These are phyloP conservation scores for Parietichytrium sp. DNA, from an alignment of 108 stramenopile genomes.

Conservation along the genomic window DNA sequence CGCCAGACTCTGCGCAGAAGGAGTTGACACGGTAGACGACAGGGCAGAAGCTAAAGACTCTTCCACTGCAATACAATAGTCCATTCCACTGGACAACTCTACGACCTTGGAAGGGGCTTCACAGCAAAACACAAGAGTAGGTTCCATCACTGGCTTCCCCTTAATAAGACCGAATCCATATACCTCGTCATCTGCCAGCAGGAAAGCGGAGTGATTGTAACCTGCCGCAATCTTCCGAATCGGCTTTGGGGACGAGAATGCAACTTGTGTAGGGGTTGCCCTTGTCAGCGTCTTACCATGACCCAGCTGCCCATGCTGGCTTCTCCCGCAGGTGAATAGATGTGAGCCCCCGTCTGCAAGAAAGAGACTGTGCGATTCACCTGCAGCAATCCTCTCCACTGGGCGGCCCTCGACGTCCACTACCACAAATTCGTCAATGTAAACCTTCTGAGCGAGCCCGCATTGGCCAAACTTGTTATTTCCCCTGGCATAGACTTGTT, in stretches of 20 bases:
- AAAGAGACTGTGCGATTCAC: conserved; percentile 14
- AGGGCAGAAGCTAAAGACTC: background rate
- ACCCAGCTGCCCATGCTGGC: conserved; percentile 12
- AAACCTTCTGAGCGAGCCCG: background rate
- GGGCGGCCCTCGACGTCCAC: conserved; percentile 6
- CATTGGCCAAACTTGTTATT: conserved; percentile 26
- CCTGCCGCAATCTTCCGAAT: background rate
- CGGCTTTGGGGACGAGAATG: background rate
- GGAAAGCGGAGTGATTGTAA: background rate
- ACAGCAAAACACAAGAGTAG: background rate
- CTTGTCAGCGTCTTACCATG: background rate
- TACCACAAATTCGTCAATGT: background rate
- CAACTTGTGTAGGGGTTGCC: background rate
- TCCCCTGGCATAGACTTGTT: conserved; percentile 15
- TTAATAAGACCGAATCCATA: conserved; percentile 8
- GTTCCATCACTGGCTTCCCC: background rate
- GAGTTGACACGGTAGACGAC: too few relatives aligned
- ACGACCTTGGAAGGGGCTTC: background rate
- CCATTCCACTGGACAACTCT: background rate
- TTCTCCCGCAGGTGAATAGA: background rate
- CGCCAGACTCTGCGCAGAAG: background rate
- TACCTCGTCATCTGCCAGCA: conserved; percentile 6
- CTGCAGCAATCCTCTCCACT: background rate
- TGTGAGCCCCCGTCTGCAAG: background rate
- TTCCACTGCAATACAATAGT: background rate